A percentile compares a stretch with the other conserved stretches of the same genome.
Conservation (phyloP, 805 yeast species). For the Groenewaldozyma salmanticensis region DNA sequence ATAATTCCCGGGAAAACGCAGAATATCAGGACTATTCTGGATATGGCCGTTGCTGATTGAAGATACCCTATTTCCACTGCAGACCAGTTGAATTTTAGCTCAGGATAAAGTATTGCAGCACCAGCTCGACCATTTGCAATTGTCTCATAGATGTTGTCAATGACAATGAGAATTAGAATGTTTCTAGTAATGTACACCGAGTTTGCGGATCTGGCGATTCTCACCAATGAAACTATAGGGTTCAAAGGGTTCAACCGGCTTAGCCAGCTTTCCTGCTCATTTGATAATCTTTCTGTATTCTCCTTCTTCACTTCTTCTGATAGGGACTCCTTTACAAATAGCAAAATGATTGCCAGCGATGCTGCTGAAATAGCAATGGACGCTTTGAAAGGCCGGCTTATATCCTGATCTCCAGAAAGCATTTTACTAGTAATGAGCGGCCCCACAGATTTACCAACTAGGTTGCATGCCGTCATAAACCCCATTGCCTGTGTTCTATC, state of each 20-base stretch:
- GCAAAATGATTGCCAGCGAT: conserved; percentile 4
- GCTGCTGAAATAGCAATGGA: conserved; percentile 2
- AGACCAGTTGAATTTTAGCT: conserved; percentile 24
- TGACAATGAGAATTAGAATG: conserved; percentile 9
- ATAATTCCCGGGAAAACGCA: conserved; percentile 18
- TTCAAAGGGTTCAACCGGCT: conserved; percentile 4
- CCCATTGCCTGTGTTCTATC: conserved; percentile 14
- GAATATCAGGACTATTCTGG: conserved; percentile 22
- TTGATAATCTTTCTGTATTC: background rate
- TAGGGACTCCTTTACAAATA: background rate
- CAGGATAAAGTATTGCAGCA: conserved; percentile 21
- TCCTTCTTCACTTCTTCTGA: too few species aligned
- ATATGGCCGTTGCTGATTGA: conserved; percentile 20
- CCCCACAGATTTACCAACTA: conserved; percentile 14
- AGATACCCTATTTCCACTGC: conserved; percentile 26
- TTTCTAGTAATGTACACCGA: conserved; percentile 2
- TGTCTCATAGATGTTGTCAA: conserved; percentile 12
- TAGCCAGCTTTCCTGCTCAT: background rate
- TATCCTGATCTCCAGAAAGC: conserved; percentile 1
- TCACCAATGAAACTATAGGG: conserved; percentile 3
- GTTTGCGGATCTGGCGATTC: conserved; percentile 3
- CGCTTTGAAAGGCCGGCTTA: conserved; percentile 1
- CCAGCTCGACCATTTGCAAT: conserved; percentile 12
- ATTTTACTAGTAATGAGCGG: conserved; percentile 9
- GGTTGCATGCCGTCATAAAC: conserved; percentile 9